Conservation (phyloP, 2,329 filamentous ascomycete species). For the Mariannaea elegans region DNA sequence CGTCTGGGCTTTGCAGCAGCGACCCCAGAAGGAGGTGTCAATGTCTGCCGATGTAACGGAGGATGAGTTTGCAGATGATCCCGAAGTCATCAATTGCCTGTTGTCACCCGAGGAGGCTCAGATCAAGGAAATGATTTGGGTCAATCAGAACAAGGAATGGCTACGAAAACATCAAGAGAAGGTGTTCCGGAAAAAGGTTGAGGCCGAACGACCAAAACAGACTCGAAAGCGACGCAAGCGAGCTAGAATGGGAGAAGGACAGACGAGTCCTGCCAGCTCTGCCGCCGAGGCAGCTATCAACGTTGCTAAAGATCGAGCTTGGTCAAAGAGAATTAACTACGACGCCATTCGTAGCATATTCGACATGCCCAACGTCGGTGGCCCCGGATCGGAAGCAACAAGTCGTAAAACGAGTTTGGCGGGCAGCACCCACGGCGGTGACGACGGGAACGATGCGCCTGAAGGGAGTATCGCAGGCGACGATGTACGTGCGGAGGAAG, state of each 20-base stretch:
- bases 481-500: slow-evolving; percentile 42
- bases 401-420: slow-evolving; percentile 54
- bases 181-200: slow-evolving; percentile 76
- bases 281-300: slow-evolving; percentile 75
- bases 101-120: slow-evolving; percentile 77
- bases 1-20: slow-evolving; percentile 59
- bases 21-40: slow-evolving; percentile 57
- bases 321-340: slow-evolving; percentile 81
- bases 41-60: slow-evolving; percentile 75
- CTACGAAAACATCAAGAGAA: slow-evolving; percentile 87
- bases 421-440: slow-evolving; percentile 47
- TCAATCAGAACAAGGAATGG: slow-evolving; percentile 94
- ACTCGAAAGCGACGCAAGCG: slow-evolving; percentile 64
- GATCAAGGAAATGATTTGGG: slow-evolving; percentile 92
- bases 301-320: slow-evolving; percentile 73
- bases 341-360: slow-evolving; percentile 68
- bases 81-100: slow-evolving; percentile 83
- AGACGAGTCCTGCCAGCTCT: slow-evolving; percentile 71
- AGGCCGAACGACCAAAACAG: slow-evolving; percentile 64
- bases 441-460: slow-evolving; percentile 46
- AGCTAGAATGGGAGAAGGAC: slow-evolving; percentile 70
- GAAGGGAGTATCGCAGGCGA: slow-evolving; percentile 50
- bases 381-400: slow-evolving; percentile 60
- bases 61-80: slow-evolving; percentile 88
- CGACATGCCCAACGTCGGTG: slow-evolving; percentile 53